Conservation (phyloP, 106 monocot genomes). For the Acorus calamus region DNA sequence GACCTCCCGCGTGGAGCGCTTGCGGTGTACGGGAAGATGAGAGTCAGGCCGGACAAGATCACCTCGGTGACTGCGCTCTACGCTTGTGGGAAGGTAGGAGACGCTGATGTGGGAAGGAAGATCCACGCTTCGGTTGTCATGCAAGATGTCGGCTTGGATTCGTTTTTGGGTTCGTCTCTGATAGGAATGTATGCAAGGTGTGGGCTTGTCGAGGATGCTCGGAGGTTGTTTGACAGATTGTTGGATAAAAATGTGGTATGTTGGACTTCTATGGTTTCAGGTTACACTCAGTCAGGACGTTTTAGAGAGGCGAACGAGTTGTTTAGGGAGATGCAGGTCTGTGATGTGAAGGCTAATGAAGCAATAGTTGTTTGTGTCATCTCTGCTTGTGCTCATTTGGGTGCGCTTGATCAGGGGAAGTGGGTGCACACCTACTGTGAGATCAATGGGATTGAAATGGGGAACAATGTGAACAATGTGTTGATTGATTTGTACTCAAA, state of each 20-base stretch:
- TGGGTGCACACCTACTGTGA: slow-evolving; percentile 62
- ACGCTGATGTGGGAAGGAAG: slow-evolving; percentile 15
- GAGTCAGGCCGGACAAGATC: slow-evolving; percentile 25
- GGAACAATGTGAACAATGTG: slow-evolving; percentile 47
- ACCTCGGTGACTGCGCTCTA: slow-evolving; percentile 36
- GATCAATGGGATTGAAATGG: slow-evolving; percentile 16
- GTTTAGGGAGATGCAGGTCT: slow-evolving; percentile 59
- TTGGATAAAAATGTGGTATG: slow-evolving; percentile 41
- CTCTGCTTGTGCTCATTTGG: slow-evolving; percentile 61
- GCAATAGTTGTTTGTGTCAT: slow-evolving; percentile 46
- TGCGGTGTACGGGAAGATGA: slow-evolving; percentile 37
- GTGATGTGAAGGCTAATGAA: slow-evolving; percentile 40
- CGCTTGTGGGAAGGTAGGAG: slow-evolving; percentile 33
- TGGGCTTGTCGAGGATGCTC: slow-evolving; percentile 37
- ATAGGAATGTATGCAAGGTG: slow-evolving; percentile 61
- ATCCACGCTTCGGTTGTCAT: slow-evolving; percentile 37
- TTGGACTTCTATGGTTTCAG: slow-evolving; percentile 71
- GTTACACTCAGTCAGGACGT: slow-evolving; percentile 25
- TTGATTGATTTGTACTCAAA: slow-evolving; percentile 90
- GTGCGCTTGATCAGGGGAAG: slow-evolving; percentile 61
- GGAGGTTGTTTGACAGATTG: slow-evolving; percentile 49
- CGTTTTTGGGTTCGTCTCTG: slow-evolving; percentile 57
- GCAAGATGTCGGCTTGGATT: slow-evolving; percentile 33
- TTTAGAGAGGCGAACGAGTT: slow-evolving; percentile 38
- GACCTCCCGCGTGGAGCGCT: slow-evolving; percentile 23